Base-by-base conservation (phyloP, 176 grass and related monocot genomes). In the Oropetium thomaeum region DNA sequence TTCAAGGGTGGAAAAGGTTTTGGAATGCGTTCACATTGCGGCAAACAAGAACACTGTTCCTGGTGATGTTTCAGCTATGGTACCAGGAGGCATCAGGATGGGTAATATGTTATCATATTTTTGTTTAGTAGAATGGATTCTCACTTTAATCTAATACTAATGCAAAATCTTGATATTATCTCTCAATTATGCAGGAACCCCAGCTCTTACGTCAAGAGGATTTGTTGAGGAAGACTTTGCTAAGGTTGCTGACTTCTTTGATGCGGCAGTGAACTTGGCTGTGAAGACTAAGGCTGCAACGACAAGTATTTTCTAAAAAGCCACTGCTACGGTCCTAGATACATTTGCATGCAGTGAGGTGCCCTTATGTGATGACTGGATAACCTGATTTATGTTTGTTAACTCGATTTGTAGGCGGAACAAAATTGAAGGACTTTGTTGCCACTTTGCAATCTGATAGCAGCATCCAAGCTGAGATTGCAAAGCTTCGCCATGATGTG, bases 81-180 rank as follows among this genome's bases (percentile, higher is more conserved):
- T 99, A 79, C 96, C 92, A 61, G 96, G 96, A 86, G 96, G 96
- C 79, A 96, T 99, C 75, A 95, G 96, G 88, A 99, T 99, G 96
- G 92, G 96, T 99, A 98, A 29, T 31, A 35, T 71, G 16, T 26
- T 70, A 33, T 67, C 15, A 58, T 69, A n/a, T 55, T 58, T 19
- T 26, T 75, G 3, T 34, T 49, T 4, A 49, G 16, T 20, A 20
- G 17, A 20, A 49, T 49, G 45, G 16, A 20, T 49, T 64, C 74
- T 61, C 48, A 4, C 9, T 17, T 47, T 64, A 74, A 17, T 51
- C 33, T 65, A 40, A 40, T 33, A 49, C 7, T 61, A 43, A 60
- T 43, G 1, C 51, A 64, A 83, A 86, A 48, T 43, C 38, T 85
- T 44, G 69, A 60, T 42, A 37, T 10, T 7, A 28, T 13, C 47